Base-by-base conservation (phyloP, 768 basidiomycete genomes). In the Xerocomus brunneocitrinus region DNA sequence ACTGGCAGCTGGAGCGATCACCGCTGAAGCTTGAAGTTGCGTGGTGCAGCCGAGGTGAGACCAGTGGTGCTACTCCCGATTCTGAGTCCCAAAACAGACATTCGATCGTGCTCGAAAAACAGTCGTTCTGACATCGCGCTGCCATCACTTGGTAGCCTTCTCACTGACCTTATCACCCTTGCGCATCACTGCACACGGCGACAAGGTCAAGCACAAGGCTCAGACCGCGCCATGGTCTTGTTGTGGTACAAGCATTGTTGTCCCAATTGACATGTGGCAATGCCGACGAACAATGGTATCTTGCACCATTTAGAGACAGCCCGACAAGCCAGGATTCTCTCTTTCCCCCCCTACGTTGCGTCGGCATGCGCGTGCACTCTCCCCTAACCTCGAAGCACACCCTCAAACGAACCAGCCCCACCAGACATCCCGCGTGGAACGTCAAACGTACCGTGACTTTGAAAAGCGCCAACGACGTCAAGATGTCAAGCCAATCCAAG, bases 251-350 rank as follows among this genome's bases (percentile, higher is more conserved):
- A 34, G 32, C 32, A 34, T 34, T 28, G 38, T 38, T 43, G 22
- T 24, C 41, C 5, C 2, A 12, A 42, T 27, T 42, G 5, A 5
- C 41, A 25, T 13, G 19, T 9, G 39, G 1, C 22, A 36, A 58
- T 58, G 36, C 31, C 35, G 57, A 56, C 41, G 51, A 62, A 66
- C 64, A 66, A 66, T 67, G 53, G 55, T 27, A 12, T 14, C 12
- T 8, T 16, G 13, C 24, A 34, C 31, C 8, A 47, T 27, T 30
- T 40, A 49, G 10, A 39, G 47, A 27, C 51, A 6, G 40, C 5
- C 19, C 2, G 22, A 34, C 39, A 13, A 35, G 31, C 25, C 38
- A 19, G 19, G 19, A 40, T 42, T 5, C 41, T 24, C 41, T 25
- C 39, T 40, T 19, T 39, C 8, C 39, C 22, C 22, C 12, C 41